These are phyloP conservation scores for Flaveria robusta DNA, from an alignment of 129 eudicot species.

Conservation along the genomic window DNA sequence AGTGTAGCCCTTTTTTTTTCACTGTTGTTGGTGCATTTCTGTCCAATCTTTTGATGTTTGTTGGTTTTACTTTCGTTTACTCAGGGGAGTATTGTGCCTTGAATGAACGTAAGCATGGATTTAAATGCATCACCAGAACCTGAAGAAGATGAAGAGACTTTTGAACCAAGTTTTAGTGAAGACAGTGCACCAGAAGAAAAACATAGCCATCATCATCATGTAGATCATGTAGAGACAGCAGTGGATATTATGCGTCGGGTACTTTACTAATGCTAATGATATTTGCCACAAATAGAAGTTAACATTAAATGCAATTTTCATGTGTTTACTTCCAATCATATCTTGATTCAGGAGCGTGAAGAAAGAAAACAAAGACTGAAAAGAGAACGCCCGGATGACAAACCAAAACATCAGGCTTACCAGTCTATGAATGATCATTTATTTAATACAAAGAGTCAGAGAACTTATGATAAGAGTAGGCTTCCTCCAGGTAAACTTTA, in stretches of 20 bases:
- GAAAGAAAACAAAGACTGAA: slow-evolving; percentile 78
- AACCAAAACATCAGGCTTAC: slow-evolving; percentile 52
- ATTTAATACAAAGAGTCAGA: slow-evolving; percentile 59
- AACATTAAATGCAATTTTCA: neutral
- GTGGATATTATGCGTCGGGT: slow-evolving; percentile 86
- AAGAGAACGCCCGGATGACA: slow-evolving; percentile 86
- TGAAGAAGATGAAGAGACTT: slow-evolving; percentile 84
- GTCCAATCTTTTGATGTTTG: slow-evolving; percentile 4
- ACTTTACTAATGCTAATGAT: slow-evolving; percentile 23
- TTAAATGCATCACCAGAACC: slow-evolving; percentile 92
- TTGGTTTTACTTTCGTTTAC: slow-evolving; percentile 1
- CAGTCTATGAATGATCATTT: slow-evolving; percentile 50
- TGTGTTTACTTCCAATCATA: neutral
- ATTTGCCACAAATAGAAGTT: slow-evolving; percentile 8
- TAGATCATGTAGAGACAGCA: slow-evolving; percentile 66
- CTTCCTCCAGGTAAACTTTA: slow-evolving; percentile 84
- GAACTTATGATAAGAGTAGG: slow-evolving; percentile 60
- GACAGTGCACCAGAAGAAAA: slow-evolving; percentile 59
- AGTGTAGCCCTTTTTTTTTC: slow-evolving; percentile 9
- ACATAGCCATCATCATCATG: slow-evolving; percentile 45
- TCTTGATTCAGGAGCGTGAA: slow-evolving; percentile 81
- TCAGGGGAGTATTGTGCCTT: slow-evolving; percentile 22
- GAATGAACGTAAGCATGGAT: slow-evolving; percentile 72
- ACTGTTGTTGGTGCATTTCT: slow-evolving; percentile 18
- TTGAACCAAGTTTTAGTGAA: slow-evolving; percentile 56